Evolutionary conservation across 306 rosid species (phyloP), one percentile per base, ranked within the genome.

Genomic region (Cercis canadensis): DNA sequence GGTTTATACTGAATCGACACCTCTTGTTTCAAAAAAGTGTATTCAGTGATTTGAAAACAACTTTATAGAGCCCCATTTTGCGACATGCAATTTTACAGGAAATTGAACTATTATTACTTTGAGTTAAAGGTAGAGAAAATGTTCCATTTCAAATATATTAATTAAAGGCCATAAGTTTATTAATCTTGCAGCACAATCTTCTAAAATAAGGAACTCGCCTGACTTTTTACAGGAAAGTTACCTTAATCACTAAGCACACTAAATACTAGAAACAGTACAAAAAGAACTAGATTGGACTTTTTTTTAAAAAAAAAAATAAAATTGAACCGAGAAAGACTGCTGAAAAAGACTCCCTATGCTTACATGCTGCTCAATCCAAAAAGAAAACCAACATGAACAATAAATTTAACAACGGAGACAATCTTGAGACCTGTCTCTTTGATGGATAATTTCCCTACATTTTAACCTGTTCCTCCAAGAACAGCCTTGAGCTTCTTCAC

Each of bases 401-500:
- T 8, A 54, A 75, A 67, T 13, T 33, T 3, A 69, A 74, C 60
- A 63, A 36, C 57, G 58, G 13, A 53, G 4, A 56, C 60, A 60
- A 45, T 11, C 55, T 46, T 13, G 62, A 13, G 24, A 53, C 52
- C 14, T 14, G 16, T 36, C 71, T 13, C 29, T 65, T 56, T 9
- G 52, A 44, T 11, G 32, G 12, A 36, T n/a, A 45, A 18, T 9
- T 4, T 52, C 58, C 69, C 10, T 11, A 43, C 10, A 16, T 34
- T 5, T 24, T 74, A 91, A 66, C 79, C 79, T 39, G 75, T 78
- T 0, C 98, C 97, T 32, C 97, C 98, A 71, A 93, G 89, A 81
- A 85, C 97, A 53, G 81, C 87, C 87, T 93, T 93, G 21, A 93
- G 92, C 85, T 87, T 93, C 87, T 88, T 86, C 5, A 93, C 74